These are phyloP conservation scores for Blepharisma undulans DNA, from an alignment of 169 alveolate species.

Conservation along the genomic window DNA sequence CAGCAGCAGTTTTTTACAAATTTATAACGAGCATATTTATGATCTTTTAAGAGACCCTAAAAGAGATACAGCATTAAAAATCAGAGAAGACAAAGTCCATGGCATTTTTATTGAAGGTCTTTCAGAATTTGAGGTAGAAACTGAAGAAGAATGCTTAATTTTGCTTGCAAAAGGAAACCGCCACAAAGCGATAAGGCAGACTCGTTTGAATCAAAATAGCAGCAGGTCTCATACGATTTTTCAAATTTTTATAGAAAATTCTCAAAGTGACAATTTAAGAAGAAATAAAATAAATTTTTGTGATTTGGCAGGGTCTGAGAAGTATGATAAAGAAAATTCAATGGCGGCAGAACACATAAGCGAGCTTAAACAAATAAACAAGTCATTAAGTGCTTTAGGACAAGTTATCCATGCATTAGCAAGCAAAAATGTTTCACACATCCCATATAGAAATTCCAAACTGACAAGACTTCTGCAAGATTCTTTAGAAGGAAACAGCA, in stretches of 20 bases:
- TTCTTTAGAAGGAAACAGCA: slow-evolving; percentile 92
- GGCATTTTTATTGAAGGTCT: slow-evolving; percentile 70
- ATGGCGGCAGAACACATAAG: slow-evolving; percentile 89
- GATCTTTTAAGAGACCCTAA: slow-evolving; percentile 59
- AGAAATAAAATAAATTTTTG: slow-evolving; percentile 53
- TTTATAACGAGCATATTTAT: slow-evolving; percentile 72
- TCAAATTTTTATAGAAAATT: slow-evolving; percentile 44
- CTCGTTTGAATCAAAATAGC: slow-evolving; percentile 75
- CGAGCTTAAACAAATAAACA: slow-evolving; percentile 92
- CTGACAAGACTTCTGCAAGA: slow-evolving; percentile 79
- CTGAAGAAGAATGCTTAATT: not conserved
- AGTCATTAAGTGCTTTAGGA: slow-evolving; percentile 87
- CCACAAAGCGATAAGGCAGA: slow-evolving; percentile 83
- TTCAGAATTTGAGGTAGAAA: not conserved
- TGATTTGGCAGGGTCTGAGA: slow-evolving; percentile 78
- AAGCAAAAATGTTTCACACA: slow-evolving; percentile 86
- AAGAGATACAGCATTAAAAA: slow-evolving; percentile 29
- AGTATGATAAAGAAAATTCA: slow-evolving; percentile 87
- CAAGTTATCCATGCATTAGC: slow-evolving; percentile 89
- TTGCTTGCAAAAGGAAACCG: slow-evolving; percentile 64
- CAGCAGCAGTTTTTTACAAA: slow-evolving; percentile 72
- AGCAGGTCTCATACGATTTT: slow-evolving; percentile 78
- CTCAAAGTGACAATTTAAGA: slow-evolving; percentile 34
- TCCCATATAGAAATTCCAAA: slow-evolving; percentile 91
- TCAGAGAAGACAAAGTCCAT: slow-evolving; percentile 60